Conservation (phyloP, 768 basidiomycete genomes). For the Dioszegia hungarica region DNA sequence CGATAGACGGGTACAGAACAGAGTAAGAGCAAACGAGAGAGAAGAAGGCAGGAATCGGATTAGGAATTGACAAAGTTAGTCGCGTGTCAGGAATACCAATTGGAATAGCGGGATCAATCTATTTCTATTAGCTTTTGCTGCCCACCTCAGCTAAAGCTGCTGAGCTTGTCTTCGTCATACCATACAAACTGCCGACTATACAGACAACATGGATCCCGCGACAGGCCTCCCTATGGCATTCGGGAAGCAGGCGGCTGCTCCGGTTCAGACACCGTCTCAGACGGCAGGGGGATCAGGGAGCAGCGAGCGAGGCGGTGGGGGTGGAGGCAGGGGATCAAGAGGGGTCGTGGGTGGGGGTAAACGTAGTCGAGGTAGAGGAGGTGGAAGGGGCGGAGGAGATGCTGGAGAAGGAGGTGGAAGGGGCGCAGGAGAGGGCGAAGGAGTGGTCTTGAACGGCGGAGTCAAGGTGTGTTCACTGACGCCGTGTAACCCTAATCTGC, state of each 20-base stretch:
- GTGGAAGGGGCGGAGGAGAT: background rate
- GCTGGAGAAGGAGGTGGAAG: background rate
- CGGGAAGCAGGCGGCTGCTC: background rate
- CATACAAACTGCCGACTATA: conserved; percentile 2
- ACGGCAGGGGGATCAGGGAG: background rate
- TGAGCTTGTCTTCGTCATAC: too few species aligned
- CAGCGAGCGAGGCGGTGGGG: background rate
- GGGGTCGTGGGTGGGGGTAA: conserved; percentile 7
- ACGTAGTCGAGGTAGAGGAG: conserved; percentile 3
- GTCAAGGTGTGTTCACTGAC: conserved; percentile 1
- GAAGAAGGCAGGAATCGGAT: too few species aligned
- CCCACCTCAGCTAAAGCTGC: too few species aligned
- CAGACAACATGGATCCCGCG: background rate
- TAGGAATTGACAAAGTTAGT: too few species aligned
- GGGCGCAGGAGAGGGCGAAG: background rate
- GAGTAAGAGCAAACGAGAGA: too few species aligned
- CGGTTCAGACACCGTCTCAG: background rate
- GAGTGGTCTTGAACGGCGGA: background rate
- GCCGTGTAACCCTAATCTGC: too few species aligned
- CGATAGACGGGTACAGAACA: too few species aligned
- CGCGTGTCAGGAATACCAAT: background rate
- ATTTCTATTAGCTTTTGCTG: background rate
- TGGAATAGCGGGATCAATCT: background rate
- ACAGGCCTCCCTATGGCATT: conserved; percentile 3
- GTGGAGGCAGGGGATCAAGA: background rate